Evolutionary conservation across 257 asterid genomes (phyloP), one percentile per base, ranked within the genome.

Genomic region (Avicennia marina): DNA sequence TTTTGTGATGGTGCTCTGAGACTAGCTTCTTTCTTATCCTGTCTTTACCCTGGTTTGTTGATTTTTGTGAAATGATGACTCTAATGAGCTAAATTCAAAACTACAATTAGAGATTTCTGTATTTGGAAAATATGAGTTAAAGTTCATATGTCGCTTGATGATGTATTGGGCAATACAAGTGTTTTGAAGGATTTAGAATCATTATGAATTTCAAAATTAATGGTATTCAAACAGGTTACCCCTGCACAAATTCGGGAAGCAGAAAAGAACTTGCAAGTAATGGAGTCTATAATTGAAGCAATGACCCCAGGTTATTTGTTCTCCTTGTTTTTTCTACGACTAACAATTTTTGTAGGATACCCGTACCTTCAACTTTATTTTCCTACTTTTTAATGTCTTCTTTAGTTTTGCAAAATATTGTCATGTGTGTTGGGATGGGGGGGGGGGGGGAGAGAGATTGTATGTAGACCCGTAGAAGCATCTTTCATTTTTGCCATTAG

Each of bases 221-320:
- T 60, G 72, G 44, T 76, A 32, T 55, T 31, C 63, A 53, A 57
- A 70, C 81, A 87, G 98, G 85, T 91, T n/a, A 81, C 96, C 69
- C 98, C 98, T 65, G 88, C 98, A 68, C 98, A 91, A 82, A 82
- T 91, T 72, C 93, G 98, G 61, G 95, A 91, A 62, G 94, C 98
- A 10, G 98, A 91, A 68, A 91, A 86, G 86, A 88, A 53, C 74
- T 48, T 75, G 78, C 67, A 75, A 75, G 62, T 91, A 36, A 91
- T 91, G 98, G 98, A 91, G 66, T 81, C 95, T 20, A 88, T 91
- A 95, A 88, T 91, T 9, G 98, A 91, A 74, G 98, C 56, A 45
- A 91, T 91, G 98, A 85, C 95, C 29, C 87, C 94, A 70, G 96
- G 98, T 90, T 51, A 52, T 50, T 33, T 58, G 29, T 48, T 48